Base-by-base conservation (phyloP, 2,329 filamentous ascomycete species). In the Colletotrichum sublineola region DNA sequence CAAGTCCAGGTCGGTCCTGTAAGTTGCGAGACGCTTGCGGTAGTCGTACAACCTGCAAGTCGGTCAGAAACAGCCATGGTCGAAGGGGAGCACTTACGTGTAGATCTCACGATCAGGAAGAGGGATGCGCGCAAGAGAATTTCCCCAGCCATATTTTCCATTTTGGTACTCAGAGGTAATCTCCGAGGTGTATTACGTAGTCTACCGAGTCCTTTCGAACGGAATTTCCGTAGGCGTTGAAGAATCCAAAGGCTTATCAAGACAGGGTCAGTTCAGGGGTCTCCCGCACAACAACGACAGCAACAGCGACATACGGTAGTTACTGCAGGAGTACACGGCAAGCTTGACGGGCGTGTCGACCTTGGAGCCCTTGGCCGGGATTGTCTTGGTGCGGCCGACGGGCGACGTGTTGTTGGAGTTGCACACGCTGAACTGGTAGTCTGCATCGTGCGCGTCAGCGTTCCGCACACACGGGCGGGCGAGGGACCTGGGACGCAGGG, bases 301-400 rank as follows among this genome's bases (percentile, higher is more conserved):
- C 3, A 3, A n/a, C 3, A 7, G 20, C 14, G 78, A 79, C 86
- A 62, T 78, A 88, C 87, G 89, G 75, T 87, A 93, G 79, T 93
- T 94, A 75, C 85, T 87, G 83, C 92, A 94, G 2, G 91, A 93
- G 78, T 92, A 94, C 1, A 95, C 86, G 1, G 91, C 92, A 67
- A 94, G 84, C 50, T 85, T 88, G 67, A 94, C 82, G 0, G 70
- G 67, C 24, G 86, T 81, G 1, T 86, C 83, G 7, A 91, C 86
- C 33, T 88, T 83, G 66, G 92, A 88, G 20, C 88, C 82, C 18
- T 84, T 82, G 2, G 81, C 79, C 3, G 92, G 92, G 5, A 90
- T 88, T 0, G 92, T 94, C 83, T 94, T 94, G 33, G 92, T 94
- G 14, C 90, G 84, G 18, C 92, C 92, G 33, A 93, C 63, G 0